Percentiles rank a stretch among this genome's conserved stretches.
phyloP scores from a whole-genome alignment of 2,329 filamentous ascomycete species.

The Acephala macrosclerotiorum region DNA sequence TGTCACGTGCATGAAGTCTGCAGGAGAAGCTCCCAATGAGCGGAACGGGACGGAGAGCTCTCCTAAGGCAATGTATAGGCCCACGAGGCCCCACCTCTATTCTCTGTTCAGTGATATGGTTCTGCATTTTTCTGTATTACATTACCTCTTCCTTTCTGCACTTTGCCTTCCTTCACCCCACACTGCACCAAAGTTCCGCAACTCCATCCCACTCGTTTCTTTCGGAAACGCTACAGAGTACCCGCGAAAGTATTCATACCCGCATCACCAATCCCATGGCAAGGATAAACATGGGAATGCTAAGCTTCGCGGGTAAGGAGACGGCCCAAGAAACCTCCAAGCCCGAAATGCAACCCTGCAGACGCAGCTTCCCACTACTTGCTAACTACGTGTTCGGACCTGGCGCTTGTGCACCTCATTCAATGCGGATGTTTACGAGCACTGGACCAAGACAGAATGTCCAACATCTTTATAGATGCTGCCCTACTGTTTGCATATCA shows the following conservation, averaged over 20 bases:
- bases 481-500: too few species aligned
- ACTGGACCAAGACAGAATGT: too few species aligned
- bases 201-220: background rate
- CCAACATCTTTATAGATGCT: background rate
- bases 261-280: conserved; percentile 4
- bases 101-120: background rate
- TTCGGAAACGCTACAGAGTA: background rate
- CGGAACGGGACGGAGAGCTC: conserved; percentile 5
- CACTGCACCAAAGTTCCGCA: background rate
- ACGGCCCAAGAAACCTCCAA: background rate
- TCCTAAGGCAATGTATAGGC: background rate
- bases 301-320: background rate
- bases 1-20: background rate
- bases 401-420: conserved; percentile 19
- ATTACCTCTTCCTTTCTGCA: background rate
- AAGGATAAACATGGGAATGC: background rate
- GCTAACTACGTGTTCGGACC: conserved; percentile 29
- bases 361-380: conserved; percentile 13
- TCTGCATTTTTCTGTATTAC: background rate
- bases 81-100: conserved; percentile 2
- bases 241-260: background rate
- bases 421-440: background rate
- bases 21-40: conserved; percentile 2
- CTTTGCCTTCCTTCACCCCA: background rate
- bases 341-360: background rate